Percentiles rank a stretch among this genome's conserved stretches.
Conservation (phyloP, 805 yeast genomes). For the Candida koratica region DNA sequence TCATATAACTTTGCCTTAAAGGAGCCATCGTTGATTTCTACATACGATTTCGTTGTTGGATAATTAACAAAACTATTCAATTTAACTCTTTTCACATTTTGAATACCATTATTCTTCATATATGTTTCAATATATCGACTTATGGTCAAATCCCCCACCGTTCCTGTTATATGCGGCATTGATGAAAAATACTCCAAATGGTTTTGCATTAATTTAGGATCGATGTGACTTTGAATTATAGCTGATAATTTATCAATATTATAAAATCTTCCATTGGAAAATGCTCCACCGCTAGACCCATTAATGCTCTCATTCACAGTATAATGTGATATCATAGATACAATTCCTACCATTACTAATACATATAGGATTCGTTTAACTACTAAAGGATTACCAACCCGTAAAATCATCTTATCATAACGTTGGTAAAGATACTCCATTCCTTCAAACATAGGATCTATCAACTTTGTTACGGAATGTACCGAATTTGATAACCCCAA, state of each 20-base stretch:
- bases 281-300: slow-evolving; percentile 40
- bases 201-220: slow-evolving; percentile 54
- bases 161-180: slow-evolving; percentile 85
- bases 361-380: slow-evolving; percentile 76
- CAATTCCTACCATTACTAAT: slow-evolving; percentile 51
- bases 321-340: slow-evolving; percentile 56
- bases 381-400: slow-evolving; percentile 82
- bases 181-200: slow-evolving; percentile 69
- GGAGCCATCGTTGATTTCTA: slow-evolving; percentile 30
- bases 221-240: slow-evolving; percentile 49
- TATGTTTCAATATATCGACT: slow-evolving; percentile 61
- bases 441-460: slow-evolving; percentile 52
- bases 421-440: slow-evolving; percentile 38
- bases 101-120: slow-evolving; percentile 55
- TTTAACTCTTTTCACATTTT: slow-evolving; percentile 46
- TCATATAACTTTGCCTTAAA: slow-evolving; percentile 40
- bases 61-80: slow-evolving; percentile 60
- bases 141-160: slow-evolving; percentile 75
- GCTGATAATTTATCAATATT: slow-evolving; percentile 51
- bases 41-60: slow-evolving; percentile 41
- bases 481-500: slow-evolving; percentile 18
- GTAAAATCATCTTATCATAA: slow-evolving; percentile 55
- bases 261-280: slow-evolving; percentile 55
- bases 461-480: slow-evolving; percentile 40
- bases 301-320: slow-evolving; percentile 43